Evolutionary conservation across 352 stramenopile species (phyloP), one percentile per base, ranked within the genome.

Genomic region (Globisporangium apiculatum): DNA sequence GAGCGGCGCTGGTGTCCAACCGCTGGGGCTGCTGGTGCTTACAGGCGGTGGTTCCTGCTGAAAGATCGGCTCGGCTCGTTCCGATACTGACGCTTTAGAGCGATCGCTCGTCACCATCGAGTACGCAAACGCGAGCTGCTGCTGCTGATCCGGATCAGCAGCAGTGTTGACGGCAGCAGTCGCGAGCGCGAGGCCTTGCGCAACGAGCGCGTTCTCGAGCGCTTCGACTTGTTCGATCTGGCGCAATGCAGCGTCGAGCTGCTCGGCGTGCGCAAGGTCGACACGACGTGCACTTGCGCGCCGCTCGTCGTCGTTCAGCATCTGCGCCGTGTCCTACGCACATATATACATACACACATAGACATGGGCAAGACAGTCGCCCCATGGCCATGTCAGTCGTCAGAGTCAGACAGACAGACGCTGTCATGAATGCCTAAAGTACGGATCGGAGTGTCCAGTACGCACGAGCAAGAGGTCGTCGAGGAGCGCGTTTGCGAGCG

Each of bases 381-480:
- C n/a, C 7, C 14, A 48, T 2, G n/a, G 42, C 3, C 10, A n/a
- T 40, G 31, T 38, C 1, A 42, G 8, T 24, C 40, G 15, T 7
- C 14, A 41, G 7, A 35, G 41, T 11, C 51, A 17, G 11, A 17
- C 42, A 47, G 42, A 6, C 7, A 45, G 42, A 17, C 42, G 11
- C 5, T 17, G 11, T 15, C 42, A 15, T 10, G 11, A 12, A 6
- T 49, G 14, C 8, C 12, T 5, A 31, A 31, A 48, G 42, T 35
- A 40, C 47, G 18, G 7, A 45, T 36, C 6, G 18, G 14, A 15
- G 45, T 35, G 45, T 12, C 14, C 15, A n/a, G 1, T 51, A 55
- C 67, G 55, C 64, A 89, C 79, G 51, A 87, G 61, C 12, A 89
- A 62, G 0, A 89, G 57, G 24, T 89, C 79, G 48, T 89, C 77